These are phyloP conservation scores for Leptographium procerum DNA, from an alignment of 2,329 filamentous ascomycete species.

Conservation along the genomic window DNA sequence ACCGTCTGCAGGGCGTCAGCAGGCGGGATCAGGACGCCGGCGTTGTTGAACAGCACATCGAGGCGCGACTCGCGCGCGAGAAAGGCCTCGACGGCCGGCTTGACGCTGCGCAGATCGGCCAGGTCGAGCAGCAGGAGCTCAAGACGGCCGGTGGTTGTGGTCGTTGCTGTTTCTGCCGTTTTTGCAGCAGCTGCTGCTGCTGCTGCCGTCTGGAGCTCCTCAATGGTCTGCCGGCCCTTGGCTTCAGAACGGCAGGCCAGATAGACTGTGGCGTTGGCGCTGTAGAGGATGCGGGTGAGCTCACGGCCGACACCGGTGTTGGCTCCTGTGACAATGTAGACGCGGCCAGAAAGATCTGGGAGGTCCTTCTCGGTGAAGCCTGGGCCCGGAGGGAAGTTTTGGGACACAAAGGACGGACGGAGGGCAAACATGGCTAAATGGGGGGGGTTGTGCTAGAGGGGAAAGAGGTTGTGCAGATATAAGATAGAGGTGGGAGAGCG, in stretches of 20 bases:
- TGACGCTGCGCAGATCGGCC: constrained; percentile 18
- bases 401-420: not conserved
- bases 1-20: constrained; percentile 16
- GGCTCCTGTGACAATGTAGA: constrained; percentile 33
- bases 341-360: not conserved
- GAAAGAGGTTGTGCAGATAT: not conserved
- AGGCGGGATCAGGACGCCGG: constrained; percentile 23
- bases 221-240: constrained; percentile 28
- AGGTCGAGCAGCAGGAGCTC: constrained; percentile 29
- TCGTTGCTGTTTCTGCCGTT: constrained; percentile 10
- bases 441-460: not conserved
- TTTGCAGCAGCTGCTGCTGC: too few relatives aligned
- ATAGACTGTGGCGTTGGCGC: constrained; percentile 37
- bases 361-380: not conserved
- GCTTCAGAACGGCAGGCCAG: constrained; percentile 30
- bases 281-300: constrained; percentile 37
- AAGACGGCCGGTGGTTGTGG: constrained; percentile 21
- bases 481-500: too few relatives aligned
- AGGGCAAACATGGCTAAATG: not conserved
- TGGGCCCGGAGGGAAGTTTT: not conserved
- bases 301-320: constrained; percentile 32
- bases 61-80: constrained; percentile 19
- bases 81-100: constrained; percentile 18
- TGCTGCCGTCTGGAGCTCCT: constrained; percentile 19
- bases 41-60: constrained; percentile 27